A percentile compares a stretch with the other conserved stretches of the same genome.
These are phyloP conservation scores for Candida ascalaphidarum DNA, from an alignment of 805 yeast species.

Conservation along the genomic window DNA sequence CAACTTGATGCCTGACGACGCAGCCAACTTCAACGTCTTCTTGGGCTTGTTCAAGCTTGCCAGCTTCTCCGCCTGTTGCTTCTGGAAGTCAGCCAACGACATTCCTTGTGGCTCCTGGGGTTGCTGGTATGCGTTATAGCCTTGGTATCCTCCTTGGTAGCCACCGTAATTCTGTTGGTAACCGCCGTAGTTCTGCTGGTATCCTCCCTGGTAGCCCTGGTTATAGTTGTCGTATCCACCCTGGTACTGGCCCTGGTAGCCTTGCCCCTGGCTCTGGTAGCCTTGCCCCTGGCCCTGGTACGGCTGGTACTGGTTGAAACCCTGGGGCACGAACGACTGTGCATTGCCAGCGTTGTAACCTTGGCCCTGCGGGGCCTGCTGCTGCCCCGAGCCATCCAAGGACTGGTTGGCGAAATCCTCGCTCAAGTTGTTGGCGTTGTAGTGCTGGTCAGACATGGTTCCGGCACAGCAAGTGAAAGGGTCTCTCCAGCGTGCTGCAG, in stretches of 20 bases:
- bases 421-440: slow-evolving; percentile 11
- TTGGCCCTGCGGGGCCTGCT: slow-evolving; percentile 2
- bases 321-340: slow-evolving; percentile 41
- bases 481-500: no score
- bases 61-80: slow-evolving; percentile 44
- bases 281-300: slow-evolving; percentile 1
- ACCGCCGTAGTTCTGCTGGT: slow-evolving; percentile 10
- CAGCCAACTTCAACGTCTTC: slow-evolving; percentile 57
- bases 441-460: not conserved
- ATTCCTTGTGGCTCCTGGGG: slow-evolving; percentile 33
- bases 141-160: slow-evolving; percentile 3
- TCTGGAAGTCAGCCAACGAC: slow-evolving; percentile 78
- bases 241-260: slow-evolving; percentile 9
- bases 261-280: slow-evolving; percentile 3
- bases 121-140: slow-evolving; percentile 10
- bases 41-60: slow-evolving; percentile 47
- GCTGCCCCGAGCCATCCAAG: slow-evolving; percentile 14
- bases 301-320: slow-evolving; percentile 11
- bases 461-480: no score
- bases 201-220: slow-evolving; percentile 1
- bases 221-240: slow-evolving; percentile 9
- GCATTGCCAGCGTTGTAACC: slow-evolving; percentile 43
- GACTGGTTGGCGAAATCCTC: slow-evolving; percentile 37
- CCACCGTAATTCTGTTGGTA: slow-evolving; percentile 11
- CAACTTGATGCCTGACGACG: slow-evolving; percentile 58